Evolutionary conservation across 352 stramenopile species (phyloP).

Genomic region (Phytophthora lateralis): DNA sequence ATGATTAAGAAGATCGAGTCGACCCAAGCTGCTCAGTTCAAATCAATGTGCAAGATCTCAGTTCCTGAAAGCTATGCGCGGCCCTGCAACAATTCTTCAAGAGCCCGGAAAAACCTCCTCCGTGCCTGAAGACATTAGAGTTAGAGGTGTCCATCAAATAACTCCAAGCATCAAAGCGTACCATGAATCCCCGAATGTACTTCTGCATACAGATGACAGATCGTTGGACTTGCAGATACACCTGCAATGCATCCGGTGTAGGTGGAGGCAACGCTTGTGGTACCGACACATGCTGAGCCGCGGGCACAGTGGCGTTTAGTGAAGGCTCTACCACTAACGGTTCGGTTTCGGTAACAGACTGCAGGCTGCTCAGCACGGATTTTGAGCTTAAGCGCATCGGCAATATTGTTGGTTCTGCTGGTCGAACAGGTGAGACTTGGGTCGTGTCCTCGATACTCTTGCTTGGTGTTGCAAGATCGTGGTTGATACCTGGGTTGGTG

Average conservation of each 20-base stretch:
- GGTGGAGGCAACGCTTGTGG: conserved; percentile 1
- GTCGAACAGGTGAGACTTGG: conserved; percentile 5
- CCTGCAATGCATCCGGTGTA: conserved; percentile 21
- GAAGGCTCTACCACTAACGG: neutral
- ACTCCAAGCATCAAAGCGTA: conserved; percentile 7
- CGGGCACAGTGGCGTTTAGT: neutral
- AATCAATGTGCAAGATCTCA: too few relatives aligned
- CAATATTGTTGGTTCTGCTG: conserved; percentile 6
- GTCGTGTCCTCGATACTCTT: neutral
- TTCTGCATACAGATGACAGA: conserved; percentile 36
- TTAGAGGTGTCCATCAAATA: neutral
- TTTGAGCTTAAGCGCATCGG: neutral
- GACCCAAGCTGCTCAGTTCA: too few relatives aligned
- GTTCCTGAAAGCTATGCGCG: neutral
- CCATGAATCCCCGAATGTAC: conserved; percentile 32
- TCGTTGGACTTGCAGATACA: conserved; percentile 33
- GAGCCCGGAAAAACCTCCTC: conserved; percentile 25
- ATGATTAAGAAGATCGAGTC: neutral
- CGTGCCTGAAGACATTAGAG: conserved; percentile 9
- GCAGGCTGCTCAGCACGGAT: neutral
- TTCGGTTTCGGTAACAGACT: conserved; percentile 17
- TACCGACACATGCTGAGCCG: neutral
- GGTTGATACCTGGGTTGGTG: neutral
- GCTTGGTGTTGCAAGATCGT: neutral
- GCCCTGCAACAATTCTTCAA: conserved; percentile 28